Conservation (phyloP, 2,329 filamentous ascomycete species). For the Talaromyces rugulosus region DNA sequence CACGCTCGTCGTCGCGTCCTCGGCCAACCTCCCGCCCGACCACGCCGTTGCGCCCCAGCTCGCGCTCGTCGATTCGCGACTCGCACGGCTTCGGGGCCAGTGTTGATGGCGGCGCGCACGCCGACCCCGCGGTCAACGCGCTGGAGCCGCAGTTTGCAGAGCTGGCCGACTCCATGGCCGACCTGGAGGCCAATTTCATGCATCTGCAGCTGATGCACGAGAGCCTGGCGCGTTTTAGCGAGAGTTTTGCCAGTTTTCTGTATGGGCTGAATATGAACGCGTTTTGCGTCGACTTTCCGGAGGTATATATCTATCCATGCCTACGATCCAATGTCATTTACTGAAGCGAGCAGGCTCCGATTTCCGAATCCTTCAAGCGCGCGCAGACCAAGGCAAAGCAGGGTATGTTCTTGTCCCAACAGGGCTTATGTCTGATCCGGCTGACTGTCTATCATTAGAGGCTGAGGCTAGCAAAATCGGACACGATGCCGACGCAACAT, state of each 20-base stretch:
- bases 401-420: slow-evolving; percentile 27
- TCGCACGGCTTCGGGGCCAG: slow-evolving; percentile 54
- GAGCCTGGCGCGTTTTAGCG: slow-evolving; percentile 84
- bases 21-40: slow-evolving; percentile 71
- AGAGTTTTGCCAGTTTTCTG: slow-evolving; percentile 91
- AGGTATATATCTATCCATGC: slow-evolving; percentile 52
- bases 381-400: slow-evolving; percentile 54
- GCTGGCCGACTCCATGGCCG: slow-evolving; percentile 87
- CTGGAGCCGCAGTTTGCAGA: slow-evolving; percentile 92
- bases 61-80: slow-evolving; percentile 81
- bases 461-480: slow-evolving; percentile 29
- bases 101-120: slow-evolving; percentile 32
- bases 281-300: slow-evolving; percentile 95
- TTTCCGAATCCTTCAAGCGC: slow-evolving; percentile 75
- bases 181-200: slow-evolving; percentile 96
- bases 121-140: slow-evolving; percentile 64
- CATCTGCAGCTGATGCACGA: slow-evolving; percentile 97
- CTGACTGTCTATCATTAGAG: slow-evolving; percentile 23
- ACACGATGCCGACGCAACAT: slow-evolving; percentile 69
- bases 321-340: neutral
- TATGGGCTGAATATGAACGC: slow-evolving; percentile 99
- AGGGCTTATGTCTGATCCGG: neutral
- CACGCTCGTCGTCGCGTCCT: slow-evolving; percentile 57
- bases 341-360: slow-evolving; percentile 60
- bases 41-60: slow-evolving; percentile 85